Base-by-base conservation (phyloP, 2,329 filamentous ascomycete genomes). In the Periconia digitata region DNA sequence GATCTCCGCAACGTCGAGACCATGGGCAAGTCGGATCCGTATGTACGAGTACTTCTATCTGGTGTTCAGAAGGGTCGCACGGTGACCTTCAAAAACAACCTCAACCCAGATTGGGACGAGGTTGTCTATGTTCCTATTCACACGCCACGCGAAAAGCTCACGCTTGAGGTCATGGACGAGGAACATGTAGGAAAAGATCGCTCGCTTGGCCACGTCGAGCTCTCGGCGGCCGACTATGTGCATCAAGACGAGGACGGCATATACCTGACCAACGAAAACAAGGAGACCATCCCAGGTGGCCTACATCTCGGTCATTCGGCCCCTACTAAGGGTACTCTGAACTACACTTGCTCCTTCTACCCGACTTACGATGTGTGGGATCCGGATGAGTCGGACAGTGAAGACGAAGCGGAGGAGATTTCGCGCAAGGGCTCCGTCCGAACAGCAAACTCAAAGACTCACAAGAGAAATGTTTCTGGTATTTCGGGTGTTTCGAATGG, bases 1-100 rank as follows among this genome's bases (percentile, higher is more conserved):
- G 84, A 92, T 60, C 81, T 99, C 37, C 89, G 91, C 50, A 99
- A 99, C 70, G 81, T 96, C 44, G 94, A 99, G 73, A 90, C 90
- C 2, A 84, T 99, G 71, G 94, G 94, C 73, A 97, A 97, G 73
- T 97, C 94, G 1, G 95, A 99, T 71, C 90, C 94, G 0, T 99
- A 99, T 63, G 89, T 86, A 18, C 86, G 92, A 36, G 87, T 97
- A 1, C 73, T 96, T 44, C 80, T 96, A 7, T 96, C 92, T 40
- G 92, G 94, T 39, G 85, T 97, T 47, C 87, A 94, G 67, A 95
- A 92, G 71, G 91, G 84, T 8, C 85, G 92, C 49, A 97, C 94
- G 2, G 94, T 99, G 43, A 97, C 92, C 0, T 96, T 94, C 78
- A 86, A 90, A 68, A 99, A 96, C 74, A 95, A 96, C 53, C 83